These are phyloP conservation scores for Auricularia sp. DNA, from an alignment of 768 basidiomycete genomes.

Conservation along the genomic window DNA sequence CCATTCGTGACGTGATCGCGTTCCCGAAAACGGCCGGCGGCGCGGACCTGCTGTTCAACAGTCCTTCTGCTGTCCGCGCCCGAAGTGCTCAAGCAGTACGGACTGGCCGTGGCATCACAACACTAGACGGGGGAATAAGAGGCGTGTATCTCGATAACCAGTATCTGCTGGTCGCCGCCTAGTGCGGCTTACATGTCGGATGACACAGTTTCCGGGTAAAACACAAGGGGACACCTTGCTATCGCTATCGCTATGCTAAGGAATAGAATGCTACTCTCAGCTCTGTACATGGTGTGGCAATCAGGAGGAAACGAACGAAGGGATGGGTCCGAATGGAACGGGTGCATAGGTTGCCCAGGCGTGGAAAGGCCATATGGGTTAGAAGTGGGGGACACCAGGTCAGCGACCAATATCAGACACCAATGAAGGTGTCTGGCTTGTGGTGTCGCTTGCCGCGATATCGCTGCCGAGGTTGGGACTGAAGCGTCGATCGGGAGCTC, in stretches of 20 bases:
- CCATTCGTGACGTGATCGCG: constrained; percentile 92
- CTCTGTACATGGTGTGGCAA: background rate
- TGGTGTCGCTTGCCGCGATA: background rate
- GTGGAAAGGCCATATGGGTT: background rate
- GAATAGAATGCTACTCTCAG: background rate
- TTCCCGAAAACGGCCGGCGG: constrained; percentile 88
- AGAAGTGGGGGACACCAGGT: background rate
- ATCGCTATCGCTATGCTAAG: background rate
- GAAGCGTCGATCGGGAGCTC: background rate
- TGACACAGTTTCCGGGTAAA: background rate
- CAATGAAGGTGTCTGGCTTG: background rate
- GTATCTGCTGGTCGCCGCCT: background rate
- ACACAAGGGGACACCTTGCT: background rate
- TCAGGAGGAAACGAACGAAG: background rate
- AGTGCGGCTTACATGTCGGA: background rate
- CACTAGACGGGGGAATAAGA: background rate
- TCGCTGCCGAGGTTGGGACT: background rate
- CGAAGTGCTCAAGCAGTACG: constrained; percentile 31
- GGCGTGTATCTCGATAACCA: no score
- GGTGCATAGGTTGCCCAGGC: no score
- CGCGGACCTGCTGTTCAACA: constrained; percentile 79
- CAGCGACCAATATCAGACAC: background rate
- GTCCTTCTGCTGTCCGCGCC: constrained; percentile 55
- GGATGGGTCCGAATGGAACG: background rate
- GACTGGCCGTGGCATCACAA: constrained; percentile 4